These are phyloP conservation scores for Globisporangium takayamanum DNA, from an alignment of 352 stramenopile species.

Conservation along the genomic window DNA sequence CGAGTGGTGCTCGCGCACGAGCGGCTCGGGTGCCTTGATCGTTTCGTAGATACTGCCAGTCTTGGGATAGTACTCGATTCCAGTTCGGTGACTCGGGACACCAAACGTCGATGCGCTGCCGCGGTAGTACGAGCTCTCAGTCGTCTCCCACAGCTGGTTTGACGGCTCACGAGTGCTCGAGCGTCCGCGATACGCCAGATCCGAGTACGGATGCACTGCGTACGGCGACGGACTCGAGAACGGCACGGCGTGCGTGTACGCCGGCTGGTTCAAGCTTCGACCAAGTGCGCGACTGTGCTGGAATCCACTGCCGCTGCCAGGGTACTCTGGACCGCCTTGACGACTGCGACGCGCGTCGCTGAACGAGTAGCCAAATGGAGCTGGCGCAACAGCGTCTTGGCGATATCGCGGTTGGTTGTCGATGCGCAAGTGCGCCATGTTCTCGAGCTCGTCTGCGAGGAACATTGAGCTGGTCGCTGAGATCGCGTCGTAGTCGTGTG, in stretches of 20 bases:
- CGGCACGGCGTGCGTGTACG: not conserved
- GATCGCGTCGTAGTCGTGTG: slow-evolving; percentile 38
- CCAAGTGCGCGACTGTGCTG: slow-evolving; percentile 1
- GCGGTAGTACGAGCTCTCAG: slow-evolving; percentile 4
- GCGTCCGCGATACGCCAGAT: not conserved
- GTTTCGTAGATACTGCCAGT: slow-evolving; percentile 5
- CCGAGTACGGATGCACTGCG: slow-evolving; percentile 1
- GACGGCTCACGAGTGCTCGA: not conserved
- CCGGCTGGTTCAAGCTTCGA: slow-evolving; percentile 8
- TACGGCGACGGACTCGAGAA: slow-evolving; percentile 3
- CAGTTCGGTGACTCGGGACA: slow-evolving; percentile 2
- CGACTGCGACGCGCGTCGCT: not conserved
- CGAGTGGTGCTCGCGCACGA: slow-evolving; percentile 2
- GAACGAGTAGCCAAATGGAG: slow-evolving; percentile 4
- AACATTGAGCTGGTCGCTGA: slow-evolving; percentile 6
- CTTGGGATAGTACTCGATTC: slow-evolving; percentile 2
- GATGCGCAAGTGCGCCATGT: slow-evolving; percentile 9
- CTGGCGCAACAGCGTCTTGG: not conserved
- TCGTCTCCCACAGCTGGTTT: slow-evolving; percentile 8
- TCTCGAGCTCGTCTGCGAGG: slow-evolving; percentile 1
- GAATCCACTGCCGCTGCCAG: not conserved
- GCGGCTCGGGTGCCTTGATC: slow-evolving; percentile 7
- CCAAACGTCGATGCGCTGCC: not conserved
- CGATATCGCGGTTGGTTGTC: slow-evolving; percentile 1
- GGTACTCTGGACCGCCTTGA: not conserved